Evolutionary conservation across 179 eudicot species (phyloP), one percentile per base, ranked within the genome.

Genomic region (Sideroxylon spinosum): DNA sequence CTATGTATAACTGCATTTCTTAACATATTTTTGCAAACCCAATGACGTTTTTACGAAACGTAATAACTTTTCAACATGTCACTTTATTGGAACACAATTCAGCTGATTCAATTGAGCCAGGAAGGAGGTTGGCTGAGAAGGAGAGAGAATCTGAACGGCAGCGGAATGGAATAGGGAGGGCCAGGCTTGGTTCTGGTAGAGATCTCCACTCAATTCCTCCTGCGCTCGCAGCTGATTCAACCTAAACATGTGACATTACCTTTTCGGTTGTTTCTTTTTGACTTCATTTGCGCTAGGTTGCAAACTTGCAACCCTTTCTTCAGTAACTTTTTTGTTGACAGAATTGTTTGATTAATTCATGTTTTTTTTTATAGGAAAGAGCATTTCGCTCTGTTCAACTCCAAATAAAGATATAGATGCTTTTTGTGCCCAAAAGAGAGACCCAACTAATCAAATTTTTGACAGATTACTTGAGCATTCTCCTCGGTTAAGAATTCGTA

Each of bases 21-120:
- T n/a, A n/a, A n/a, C n/a, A n/a, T n/a, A n/a, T n/a, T n/a, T n/a
- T n/a, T n/a, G n/a, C n/a, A n/a, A n/a, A n/a, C n/a, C n/a, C n/a
- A n/a, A n/a, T n/a, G n/a, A n/a, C n/a, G n/a, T n/a, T n/a, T n/a
- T n/a, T n/a, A n/a, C n/a, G n/a, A n/a, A n/a, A n/a, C n/a, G n/a
- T n/a, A n/a, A n/a, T n/a, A n/a, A n/a, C n/a, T n/a, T n/a, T n/a
- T n/a, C n/a, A n/a, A n/a, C n/a, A n/a, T n/a, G n/a, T n/a, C n/a
- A n/a, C 96, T 9, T 78, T 89, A 16, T 91, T 94, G 97, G 98
- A 95, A 77, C 96, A 93, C 7, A 95, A 86, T 78, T 94, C 98
- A 6, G 95, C 87, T 78, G 94, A 91, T 75, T 93, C 97, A 17
- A 89, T 88, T 4, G 96, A 94, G 67, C 79, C 44, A 37, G 44